Percentiles rank a stretch among this genome's conserved stretches.
phyloP scores from a whole-genome alignment of 169 alveolate genomes.

The Ichthyophthirius multifiliis region DNA sequence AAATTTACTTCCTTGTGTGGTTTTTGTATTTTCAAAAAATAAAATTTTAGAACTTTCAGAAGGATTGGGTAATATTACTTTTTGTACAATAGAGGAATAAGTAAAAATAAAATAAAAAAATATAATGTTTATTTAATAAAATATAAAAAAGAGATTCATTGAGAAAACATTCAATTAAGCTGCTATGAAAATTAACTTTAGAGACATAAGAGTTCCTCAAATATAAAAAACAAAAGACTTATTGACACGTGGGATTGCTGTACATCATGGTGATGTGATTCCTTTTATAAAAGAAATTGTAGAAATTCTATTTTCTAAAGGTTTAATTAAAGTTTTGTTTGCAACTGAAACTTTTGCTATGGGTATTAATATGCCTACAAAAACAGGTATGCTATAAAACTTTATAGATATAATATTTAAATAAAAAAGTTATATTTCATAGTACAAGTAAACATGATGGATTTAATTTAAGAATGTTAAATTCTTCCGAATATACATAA shows the following conservation, averaged over 20 bases:
- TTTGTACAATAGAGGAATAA: slow-evolving; percentile 73
- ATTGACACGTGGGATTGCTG: slow-evolving; percentile 94
- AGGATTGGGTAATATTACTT: slow-evolving; percentile 81
- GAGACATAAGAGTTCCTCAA: slow-evolving; percentile 91
- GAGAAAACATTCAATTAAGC: slow-evolving; percentile 15
- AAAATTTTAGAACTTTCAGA: slow-evolving; percentile 90
- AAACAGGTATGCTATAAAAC: slow-evolving; percentile 63
- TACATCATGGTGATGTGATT: slow-evolving; percentile 98
- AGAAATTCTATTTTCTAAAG: slow-evolving; percentile 96
- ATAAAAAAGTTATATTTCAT: slow-evolving; percentile 89
- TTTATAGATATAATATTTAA: background rate
- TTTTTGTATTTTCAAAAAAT: slow-evolving; percentile 93
- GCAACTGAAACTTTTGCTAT: slow-evolving; percentile 99
- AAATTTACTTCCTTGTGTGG: slow-evolving; percentile 94
- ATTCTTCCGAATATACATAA: slow-evolving; percentile 97
- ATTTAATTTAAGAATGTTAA: slow-evolving; percentile 77
- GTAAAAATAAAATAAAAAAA: slow-evolving; percentile 81
- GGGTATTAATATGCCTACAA: slow-evolving; percentile 99
- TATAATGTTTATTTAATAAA: slow-evolving; percentile 80
- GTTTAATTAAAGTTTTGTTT: slow-evolving; percentile 94
- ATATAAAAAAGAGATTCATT: slow-evolving; percentile 51
- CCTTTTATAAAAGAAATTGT: slow-evolving; percentile 98
- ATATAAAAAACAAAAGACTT: slow-evolving; percentile 77
- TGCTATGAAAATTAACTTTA: slow-evolving; percentile 5
- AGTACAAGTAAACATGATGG: slow-evolving; percentile 94